Evolutionary conservation across 805 yeast genomes (phyloP).

Genomic region (Pichia eremophila): DNA sequence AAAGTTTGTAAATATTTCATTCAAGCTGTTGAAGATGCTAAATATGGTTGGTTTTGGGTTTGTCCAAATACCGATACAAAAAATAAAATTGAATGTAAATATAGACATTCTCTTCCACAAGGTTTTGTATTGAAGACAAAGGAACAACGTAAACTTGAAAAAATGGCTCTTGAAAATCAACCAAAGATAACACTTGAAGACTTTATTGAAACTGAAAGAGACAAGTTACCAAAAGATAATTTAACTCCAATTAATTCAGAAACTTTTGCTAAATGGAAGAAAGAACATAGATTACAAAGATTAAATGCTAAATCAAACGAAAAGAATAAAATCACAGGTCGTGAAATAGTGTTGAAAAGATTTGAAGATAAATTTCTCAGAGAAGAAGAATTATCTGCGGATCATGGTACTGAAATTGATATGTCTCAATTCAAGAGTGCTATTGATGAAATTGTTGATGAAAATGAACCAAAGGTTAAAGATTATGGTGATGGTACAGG

Average conservation of each 20-base stretch:
- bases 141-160: constrained; percentile 87
- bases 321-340: constrained; percentile 42
- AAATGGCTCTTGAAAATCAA: constrained; percentile 69
- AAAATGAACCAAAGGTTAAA: constrained; percentile 40
- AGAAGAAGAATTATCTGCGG: constrained; percentile 41
- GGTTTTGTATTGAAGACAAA: constrained; percentile 96
- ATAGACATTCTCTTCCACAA: constrained; percentile 90
- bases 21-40: constrained; percentile 94
- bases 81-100: constrained; percentile 57
- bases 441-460: constrained; percentile 46
- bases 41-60: constrained; percentile 98
- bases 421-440: constrained; percentile 47
- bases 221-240: constrained; percentile 60
- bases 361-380: constrained; percentile 46
- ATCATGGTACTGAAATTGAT: constrained; percentile 45
- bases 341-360: constrained; percentile 56
- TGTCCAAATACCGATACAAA: constrained; percentile 88
- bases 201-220: constrained; percentile 89
- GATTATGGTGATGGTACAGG: constrained; percentile 65
- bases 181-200: constrained; percentile 94
- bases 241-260: constrained; percentile 84
- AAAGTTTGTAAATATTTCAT: constrained; percentile 89
- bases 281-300: constrained; percentile 52
- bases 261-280: constrained; percentile 77
- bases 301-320: constrained; percentile 25